Percentiles rank a stretch among this genome's conserved stretches.
phyloP scores from a whole-genome alignment of 2,329 filamentous ascomycete genomes.

The Aspergillus neoniger region DNA sequence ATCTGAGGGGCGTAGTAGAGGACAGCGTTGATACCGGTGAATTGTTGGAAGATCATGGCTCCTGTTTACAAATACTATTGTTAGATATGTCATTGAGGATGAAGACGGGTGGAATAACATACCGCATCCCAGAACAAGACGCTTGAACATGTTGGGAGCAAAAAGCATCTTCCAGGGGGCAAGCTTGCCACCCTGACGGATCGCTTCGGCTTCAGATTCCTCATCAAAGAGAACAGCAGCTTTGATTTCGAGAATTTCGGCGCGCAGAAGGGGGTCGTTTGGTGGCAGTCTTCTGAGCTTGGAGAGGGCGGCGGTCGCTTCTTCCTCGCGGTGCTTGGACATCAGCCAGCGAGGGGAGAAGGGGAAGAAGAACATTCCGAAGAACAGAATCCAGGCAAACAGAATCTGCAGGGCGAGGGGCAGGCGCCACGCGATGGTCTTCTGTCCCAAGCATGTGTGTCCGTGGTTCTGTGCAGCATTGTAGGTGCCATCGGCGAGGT shows the following conservation, averaged over 20 bases:
- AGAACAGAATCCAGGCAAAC: conserved; percentile 65
- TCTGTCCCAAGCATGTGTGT: conserved; percentile 46
- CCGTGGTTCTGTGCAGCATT: conserved; percentile 11
- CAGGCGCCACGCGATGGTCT: conserved; percentile 57
- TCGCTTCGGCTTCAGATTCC: conserved; percentile 61
- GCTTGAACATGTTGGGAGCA: conserved; percentile 31
- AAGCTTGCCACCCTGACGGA: conserved; percentile 20
- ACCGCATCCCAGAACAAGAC: conserved; percentile 28
- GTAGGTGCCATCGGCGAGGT: conserved; percentile 11
- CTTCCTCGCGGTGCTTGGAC: conserved; percentile 68
- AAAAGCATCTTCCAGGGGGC: conserved; percentile 33
- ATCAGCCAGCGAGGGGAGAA: conserved; percentile 76
- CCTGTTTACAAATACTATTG: conserved; percentile 44
- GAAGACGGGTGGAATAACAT: neutral
- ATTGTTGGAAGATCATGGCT: conserved; percentile 49
- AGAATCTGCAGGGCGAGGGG: conserved; percentile 56
- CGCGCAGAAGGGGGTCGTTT: conserved; percentile 68
- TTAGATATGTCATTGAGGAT: neutral
- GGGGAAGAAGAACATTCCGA: conserved; percentile 79
- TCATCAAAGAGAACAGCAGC: conserved; percentile 78
- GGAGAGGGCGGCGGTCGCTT: conserved; percentile 65
- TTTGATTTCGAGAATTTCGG: conserved; percentile 83
- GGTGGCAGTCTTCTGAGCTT: conserved; percentile 62
- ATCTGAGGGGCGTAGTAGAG: conserved; percentile 41
- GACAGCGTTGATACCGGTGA: conserved; percentile 52